Base-by-base conservation (phyloP, 306 rosid species). In the Casuarina equisetifolia region DNA sequence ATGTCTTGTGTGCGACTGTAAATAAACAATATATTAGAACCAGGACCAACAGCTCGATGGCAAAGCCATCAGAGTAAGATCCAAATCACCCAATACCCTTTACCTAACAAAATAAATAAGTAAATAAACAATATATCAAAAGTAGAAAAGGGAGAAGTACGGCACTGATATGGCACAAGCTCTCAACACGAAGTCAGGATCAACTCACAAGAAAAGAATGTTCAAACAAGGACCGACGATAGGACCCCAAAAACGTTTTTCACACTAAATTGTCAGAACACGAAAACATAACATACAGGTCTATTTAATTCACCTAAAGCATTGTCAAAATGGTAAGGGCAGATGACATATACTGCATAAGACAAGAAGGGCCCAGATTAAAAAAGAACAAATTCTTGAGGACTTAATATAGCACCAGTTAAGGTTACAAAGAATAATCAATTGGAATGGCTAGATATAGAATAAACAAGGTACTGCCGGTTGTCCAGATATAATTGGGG, bases 251-350 rank as follows among this genome's bases (percentile, higher is more conserved):
- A 58, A 58, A 58, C 4, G 5, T 62, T 62, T 38, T 17, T 52
- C 19, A 52, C 10, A 36, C 39, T 36, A 13, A 62, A 62, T 8
- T 38, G 5, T 62, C 44, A 36, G 35, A 62, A 13, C 13, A 66
- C 3, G 16, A 66, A 66, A 66, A 43, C 71, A 42, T 50, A 66
- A 8, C 71, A 40, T 42, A 66, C 68, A 62, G 43, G 68, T 5
- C 68, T 66, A 42, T 66, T 42, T 66, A 11, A 66, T 32, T 17
- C 3, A 66, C 71, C 49, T 36, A 66, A 40, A 66, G 74, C 85
- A 80, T 7, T 57, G 70, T 42, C 45, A 61, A 57, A 3, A 58
- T 9, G 64, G 11, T 38, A 58, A 20, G 9, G 10, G 61, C 57
- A 25, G 10, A 48, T 8, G 68, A 69, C 5, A 17, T 42, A 16